Conservation (phyloP, 139 green algal species). For the Chlamydomonas sphaeroides region DNA sequence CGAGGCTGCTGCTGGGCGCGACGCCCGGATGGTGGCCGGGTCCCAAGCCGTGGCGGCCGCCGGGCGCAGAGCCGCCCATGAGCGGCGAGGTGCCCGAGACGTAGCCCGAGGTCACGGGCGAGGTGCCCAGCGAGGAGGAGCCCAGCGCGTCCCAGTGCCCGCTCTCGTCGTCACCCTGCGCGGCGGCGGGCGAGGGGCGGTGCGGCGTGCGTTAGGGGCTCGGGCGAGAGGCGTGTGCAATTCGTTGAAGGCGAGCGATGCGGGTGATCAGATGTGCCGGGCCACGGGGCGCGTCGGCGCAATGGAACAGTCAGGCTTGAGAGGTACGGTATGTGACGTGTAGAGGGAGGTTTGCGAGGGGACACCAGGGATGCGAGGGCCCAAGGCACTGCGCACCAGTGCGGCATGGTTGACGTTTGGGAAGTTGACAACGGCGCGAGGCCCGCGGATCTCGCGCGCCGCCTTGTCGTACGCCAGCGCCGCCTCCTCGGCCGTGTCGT, state of each 20-base stretch:
- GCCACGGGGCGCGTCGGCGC: too few relatives aligned
- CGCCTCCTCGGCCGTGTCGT: constrained; percentile 87
- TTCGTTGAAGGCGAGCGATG: too few relatives aligned
- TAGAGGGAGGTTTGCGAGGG: too few relatives aligned
- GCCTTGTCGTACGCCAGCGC: constrained; percentile 87
- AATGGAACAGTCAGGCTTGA: too few relatives aligned
- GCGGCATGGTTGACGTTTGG: constrained; percentile 25
- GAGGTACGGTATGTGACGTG: too few relatives aligned
- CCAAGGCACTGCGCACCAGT: too few relatives aligned
- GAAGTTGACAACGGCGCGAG: constrained; percentile 84
- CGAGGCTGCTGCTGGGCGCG: neutral
- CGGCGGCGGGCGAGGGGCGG: too few relatives aligned
- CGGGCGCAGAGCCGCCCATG: constrained; percentile 26
- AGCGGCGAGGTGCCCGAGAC: constrained; percentile 17
- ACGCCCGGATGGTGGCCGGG: constrained; percentile 7
- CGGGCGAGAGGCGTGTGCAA: too few relatives aligned
- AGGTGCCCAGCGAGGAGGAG: constrained; percentile 33
- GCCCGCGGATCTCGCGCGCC: constrained; percentile 81
- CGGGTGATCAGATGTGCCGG: too few relatives aligned
- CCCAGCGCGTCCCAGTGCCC: constrained; percentile 25
- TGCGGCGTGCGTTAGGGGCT: too few relatives aligned
- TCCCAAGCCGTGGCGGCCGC: neutral
- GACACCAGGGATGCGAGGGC: too few relatives aligned
- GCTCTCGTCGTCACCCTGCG: constrained; percentile 19
- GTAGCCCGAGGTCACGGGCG: constrained; percentile 21